phyloP scores from a whole-genome alignment of 2,329 filamentous ascomycete species.

The Colletotrichum sp. region DNA sequence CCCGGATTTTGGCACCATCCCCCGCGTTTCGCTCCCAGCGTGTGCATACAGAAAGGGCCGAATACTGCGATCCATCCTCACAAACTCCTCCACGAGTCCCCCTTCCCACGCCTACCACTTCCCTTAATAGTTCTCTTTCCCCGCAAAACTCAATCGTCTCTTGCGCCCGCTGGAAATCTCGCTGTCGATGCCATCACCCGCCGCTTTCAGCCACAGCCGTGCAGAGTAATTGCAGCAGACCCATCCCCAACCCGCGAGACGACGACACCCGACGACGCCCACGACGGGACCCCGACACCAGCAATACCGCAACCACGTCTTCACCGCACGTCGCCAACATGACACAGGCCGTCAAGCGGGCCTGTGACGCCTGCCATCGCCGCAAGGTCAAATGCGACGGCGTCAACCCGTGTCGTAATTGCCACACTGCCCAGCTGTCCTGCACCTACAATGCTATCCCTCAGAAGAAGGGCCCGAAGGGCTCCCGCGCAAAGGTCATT shows the following conservation, averaged over 20 bases:
- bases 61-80: slow-evolving; percentile 20
- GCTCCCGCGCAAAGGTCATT: slow-evolving; percentile 76
- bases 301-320: not conserved
- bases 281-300: not conserved
- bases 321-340: slow-evolving; percentile 31
- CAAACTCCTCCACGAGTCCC: slow-evolving; percentile 5
- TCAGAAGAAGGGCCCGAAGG: slow-evolving; percentile 79
- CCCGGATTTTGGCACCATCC: slow-evolving; percentile 23
- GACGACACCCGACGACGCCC: not conserved
- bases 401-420: slow-evolving; percentile 74
- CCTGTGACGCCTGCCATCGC: slow-evolving; percentile 76
- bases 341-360: slow-evolving; percentile 63
- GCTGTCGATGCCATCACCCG: slow-evolving; percentile 11
- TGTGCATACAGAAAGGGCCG: slow-evolving; percentile 21
- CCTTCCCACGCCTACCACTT: not conserved
- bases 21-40: slow-evolving; percentile 21
- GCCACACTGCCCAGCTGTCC: slow-evolving; percentile 67
- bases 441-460: slow-evolving; percentile 80
- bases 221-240: not conserved
- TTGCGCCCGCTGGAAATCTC: not conserved
- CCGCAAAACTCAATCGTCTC: slow-evolving; percentile 20
- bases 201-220: not conserved
- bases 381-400: slow-evolving; percentile 79
- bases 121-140: slow-evolving; percentile 11
- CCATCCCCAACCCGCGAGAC: not conserved